These are phyloP conservation scores for Chlorociboria aeruginascens DNA, from an alignment of 495 filamentous ascomycete species.

Conservation along the genomic window DNA sequence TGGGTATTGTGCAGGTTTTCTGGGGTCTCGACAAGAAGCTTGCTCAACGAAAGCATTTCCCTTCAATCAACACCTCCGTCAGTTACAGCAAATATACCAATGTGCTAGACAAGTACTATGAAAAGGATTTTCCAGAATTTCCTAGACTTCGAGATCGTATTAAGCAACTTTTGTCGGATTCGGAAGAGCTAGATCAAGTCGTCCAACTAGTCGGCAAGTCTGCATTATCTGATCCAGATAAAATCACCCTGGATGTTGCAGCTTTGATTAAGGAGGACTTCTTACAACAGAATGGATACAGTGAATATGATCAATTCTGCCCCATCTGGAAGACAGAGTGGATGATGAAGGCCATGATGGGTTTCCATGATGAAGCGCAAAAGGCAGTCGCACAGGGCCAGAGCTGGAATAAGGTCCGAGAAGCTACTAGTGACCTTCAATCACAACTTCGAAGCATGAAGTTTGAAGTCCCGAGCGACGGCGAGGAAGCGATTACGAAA, in stretches of 20 bases:
- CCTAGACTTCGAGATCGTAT: slow-evolving; percentile 85
- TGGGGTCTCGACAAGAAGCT: slow-evolving; percentile 99
- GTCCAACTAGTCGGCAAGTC: slow-evolving; percentile 98
- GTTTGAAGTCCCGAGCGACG: slow-evolving; percentile 80
- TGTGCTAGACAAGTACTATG: slow-evolving; percentile 82
- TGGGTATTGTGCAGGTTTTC: slow-evolving; percentile 98
- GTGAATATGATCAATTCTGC: slow-evolving; percentile 97
- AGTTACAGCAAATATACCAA: slow-evolving; percentile 96
- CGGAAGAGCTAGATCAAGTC: slow-evolving; percentile 95
- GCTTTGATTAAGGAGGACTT: slow-evolving; percentile 96
- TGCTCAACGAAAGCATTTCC: slow-evolving; percentile 98
- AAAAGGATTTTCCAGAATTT: slow-evolving; percentile 87
- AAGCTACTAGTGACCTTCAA: slow-evolving; percentile 80
- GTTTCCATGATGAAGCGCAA: slow-evolving; percentile 93
- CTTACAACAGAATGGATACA: slow-evolving; percentile 98
- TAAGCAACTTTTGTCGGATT: slow-evolving; percentile 82
- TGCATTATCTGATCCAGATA: slow-evolving; percentile 89
- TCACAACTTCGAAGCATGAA: slow-evolving; percentile 78
- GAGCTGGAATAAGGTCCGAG: slow-evolving; percentile 83
- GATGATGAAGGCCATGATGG: slow-evolving; percentile 99
- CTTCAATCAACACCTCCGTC: slow-evolving; percentile 89
- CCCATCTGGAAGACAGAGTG: slow-evolving; percentile 99
- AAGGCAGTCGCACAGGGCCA: slow-evolving; percentile 86
- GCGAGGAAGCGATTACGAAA: slow-evolving; percentile 59
- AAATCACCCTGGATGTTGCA: slow-evolving; percentile 94